Conservation (phyloP, 1,284 basidiomycete species). For the Meripilus lineatus region DNA sequence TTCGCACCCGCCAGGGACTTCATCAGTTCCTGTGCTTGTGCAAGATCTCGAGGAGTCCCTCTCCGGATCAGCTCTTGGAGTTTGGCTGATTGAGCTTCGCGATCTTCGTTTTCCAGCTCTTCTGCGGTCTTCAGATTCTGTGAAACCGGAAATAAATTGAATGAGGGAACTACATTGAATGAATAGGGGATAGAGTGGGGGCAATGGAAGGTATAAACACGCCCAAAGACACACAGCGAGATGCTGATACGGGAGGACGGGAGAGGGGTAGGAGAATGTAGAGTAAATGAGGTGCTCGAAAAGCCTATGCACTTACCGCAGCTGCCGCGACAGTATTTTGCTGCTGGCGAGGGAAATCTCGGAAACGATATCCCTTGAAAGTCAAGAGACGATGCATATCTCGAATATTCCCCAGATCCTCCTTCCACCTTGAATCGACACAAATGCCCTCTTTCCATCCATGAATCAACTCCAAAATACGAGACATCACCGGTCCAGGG, state of each 20-base stretch:
- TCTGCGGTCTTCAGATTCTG: slow-evolving; percentile 92
- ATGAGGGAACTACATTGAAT: background rate
- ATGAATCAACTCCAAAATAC: slow-evolving; percentile 92
- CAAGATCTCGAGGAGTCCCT: slow-evolving; percentile 93
- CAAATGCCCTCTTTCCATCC: slow-evolving; percentile 97
- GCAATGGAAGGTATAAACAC: background rate
- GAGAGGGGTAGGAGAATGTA: slow-evolving; percentile 1
- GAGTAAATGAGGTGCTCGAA: background rate
- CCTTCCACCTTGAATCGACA: slow-evolving; percentile 86
- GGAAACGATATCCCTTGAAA: slow-evolving; percentile 96
- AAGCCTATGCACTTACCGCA: slow-evolving; percentile 36
- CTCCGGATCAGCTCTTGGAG: slow-evolving; percentile 96
- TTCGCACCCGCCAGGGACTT: slow-evolving; percentile 94
- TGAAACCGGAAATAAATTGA: background rate
- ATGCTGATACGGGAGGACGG: background rate
- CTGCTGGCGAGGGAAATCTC: slow-evolving; percentile 48
- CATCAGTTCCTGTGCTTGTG: slow-evolving; percentile 97
- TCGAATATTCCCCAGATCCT: slow-evolving; percentile 94
- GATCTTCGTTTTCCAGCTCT: slow-evolving; percentile 94
- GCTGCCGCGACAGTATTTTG: slow-evolving; percentile 39
- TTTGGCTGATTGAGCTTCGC: slow-evolving; percentile 94
- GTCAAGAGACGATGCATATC: slow-evolving; percentile 96
- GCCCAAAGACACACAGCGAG: background rate
- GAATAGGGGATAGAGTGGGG: background rate
- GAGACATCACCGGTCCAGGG: slow-evolving; percentile 90